A percentile compares a stretch with the other conserved stretches of the same genome.
phyloP scores from a whole-genome alignment of 208 protist species.

The Angomonas ambiguus region DNA sequence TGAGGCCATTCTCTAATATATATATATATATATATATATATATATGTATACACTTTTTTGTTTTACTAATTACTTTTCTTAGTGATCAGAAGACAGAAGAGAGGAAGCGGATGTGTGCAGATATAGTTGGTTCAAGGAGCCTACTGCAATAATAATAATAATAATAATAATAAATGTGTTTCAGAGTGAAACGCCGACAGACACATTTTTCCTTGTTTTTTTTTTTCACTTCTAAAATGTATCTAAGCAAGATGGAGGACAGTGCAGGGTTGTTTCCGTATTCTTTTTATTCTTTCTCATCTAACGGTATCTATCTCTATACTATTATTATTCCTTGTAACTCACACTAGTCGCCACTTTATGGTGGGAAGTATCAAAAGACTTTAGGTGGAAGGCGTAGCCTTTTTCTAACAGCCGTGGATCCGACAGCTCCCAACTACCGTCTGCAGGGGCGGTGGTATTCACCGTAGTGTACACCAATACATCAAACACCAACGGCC shows the following conservation, averaged over 20 bases:
- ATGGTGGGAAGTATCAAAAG: constrained; percentile 94
- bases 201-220: constrained; percentile 6
- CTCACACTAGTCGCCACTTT: constrained; percentile 82
- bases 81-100: constrained; percentile 14
- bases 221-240: constrained; percentile 3
- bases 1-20: neutral
- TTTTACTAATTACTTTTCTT: neutral
- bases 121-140: too few species aligned
- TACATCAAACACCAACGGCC: constrained; percentile 88
- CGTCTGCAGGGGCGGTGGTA: constrained; percentile 58
- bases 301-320: neutral
- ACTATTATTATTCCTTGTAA: constrained; percentile 51
- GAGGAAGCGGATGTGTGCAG: too few species aligned
- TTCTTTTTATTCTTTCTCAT: neutral
- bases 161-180: too few species aligned
- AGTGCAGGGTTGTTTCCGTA: too few species aligned
- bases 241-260: neutral
- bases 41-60: neutral
- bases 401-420: constrained; percentile 92
- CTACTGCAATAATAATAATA: too few species aligned
- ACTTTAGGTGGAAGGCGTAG: constrained; percentile 91
- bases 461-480: constrained; percentile 91
- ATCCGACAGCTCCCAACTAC: constrained; percentile 94
- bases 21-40: neutral
- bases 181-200: constrained; percentile 10